Evolutionary conservation across 306 rosid species (phyloP).

Genomic region (Trifolium dubium): DNA sequence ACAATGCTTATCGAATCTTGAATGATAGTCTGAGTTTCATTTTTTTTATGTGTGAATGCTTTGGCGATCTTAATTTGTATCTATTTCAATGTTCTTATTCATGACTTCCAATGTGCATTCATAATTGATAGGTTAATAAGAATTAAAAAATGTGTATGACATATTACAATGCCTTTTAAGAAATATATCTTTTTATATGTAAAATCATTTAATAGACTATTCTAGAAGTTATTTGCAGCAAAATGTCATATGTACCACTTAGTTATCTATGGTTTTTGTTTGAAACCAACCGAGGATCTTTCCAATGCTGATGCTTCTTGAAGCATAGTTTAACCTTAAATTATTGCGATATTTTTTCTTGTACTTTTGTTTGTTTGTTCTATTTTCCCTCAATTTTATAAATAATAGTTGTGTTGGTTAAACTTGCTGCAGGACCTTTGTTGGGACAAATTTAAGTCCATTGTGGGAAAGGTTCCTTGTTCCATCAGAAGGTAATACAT

Average conservation of each 20-base stretch:
- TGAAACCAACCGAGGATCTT: conserved; percentile 4
- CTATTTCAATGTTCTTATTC: conserved; percentile 4
- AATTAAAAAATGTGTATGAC: neutral
- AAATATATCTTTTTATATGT: neutral
- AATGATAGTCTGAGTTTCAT: conserved; percentile 3
- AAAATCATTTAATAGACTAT: neutral
- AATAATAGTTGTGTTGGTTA: conserved; percentile 41
- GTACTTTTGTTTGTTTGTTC: conserved; percentile 3
- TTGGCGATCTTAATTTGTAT: conserved; percentile 6
- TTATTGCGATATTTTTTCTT: conserved; percentile 16
- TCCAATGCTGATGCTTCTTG: conserved; percentile 13
- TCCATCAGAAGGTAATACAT: conserved; percentile 69
- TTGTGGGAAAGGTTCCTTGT: conserved; percentile 79
- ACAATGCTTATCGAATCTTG: conserved; percentile 16
- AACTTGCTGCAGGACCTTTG: conserved; percentile 76
- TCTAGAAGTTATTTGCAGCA: conserved; percentile 18
- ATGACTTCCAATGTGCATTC: neutral
- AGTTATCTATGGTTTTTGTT: conserved; percentile 22
- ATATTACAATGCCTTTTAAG: conserved; percentile 5
- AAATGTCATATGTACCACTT: conserved; percentile 2
- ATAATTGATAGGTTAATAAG: neutral
- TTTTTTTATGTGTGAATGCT: conserved; percentile 14
- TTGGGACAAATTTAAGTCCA: conserved; percentile 89
- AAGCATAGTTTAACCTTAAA: conserved; percentile 24
- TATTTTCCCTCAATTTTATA: conserved; percentile 5